Evolutionary conservation across 75 land plant genomes (phyloP).

Genomic region (Azolla pinnata): DNA sequence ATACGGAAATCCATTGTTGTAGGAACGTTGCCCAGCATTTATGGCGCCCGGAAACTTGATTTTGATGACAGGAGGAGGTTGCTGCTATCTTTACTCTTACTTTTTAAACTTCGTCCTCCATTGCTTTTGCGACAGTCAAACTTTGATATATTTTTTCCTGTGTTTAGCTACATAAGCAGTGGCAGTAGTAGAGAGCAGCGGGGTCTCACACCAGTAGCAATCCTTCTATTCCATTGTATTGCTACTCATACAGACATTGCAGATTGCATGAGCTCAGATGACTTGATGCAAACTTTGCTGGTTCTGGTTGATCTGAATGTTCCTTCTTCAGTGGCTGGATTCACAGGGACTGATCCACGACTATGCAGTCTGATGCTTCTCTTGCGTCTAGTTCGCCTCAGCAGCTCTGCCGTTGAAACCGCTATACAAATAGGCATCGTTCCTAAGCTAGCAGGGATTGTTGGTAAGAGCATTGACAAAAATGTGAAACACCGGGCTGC

Average conservation of each 20-base stretch:
- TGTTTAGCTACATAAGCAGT: slow-evolving; percentile 22
- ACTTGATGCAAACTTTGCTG: slow-evolving; percentile 23
- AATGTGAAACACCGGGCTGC: slow-evolving; percentile 25
- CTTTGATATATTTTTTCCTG: slow-evolving; percentile 38
- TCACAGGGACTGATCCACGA: slow-evolving; percentile 39
- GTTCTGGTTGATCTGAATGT: slow-evolving; percentile 28
- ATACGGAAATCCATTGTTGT: slow-evolving; percentile 37
- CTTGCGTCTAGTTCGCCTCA: slow-evolving; percentile 28
- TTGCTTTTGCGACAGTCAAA: slow-evolving; percentile 27
- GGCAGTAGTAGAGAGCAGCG: slow-evolving; percentile 15
- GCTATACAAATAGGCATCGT: slow-evolving; percentile 20
- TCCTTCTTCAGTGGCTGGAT: slow-evolving; percentile 25
- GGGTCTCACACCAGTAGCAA: slow-evolving; percentile 38
- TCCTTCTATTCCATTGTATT: slow-evolving; percentile 31
- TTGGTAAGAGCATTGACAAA: slow-evolving; percentile 9
- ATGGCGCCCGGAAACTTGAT: slow-evolving; percentile 11
- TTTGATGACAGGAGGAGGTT: slow-evolving; percentile 41
- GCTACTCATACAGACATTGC: slow-evolving; percentile 42
- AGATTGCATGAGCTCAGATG: slow-evolving; percentile 43
- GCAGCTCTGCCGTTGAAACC: slow-evolving; percentile 32
- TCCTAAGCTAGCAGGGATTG: slow-evolving; percentile 22
- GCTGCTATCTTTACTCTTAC: slow-evolving; percentile 26
- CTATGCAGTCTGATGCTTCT: slow-evolving; percentile 36
- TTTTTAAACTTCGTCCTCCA: slow-evolving; percentile 32
- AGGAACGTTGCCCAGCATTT: too few species aligned